Evolutionary conservation across 345 rosid genomes (phyloP).

Genomic region (Nephelium lappaceum): DNA sequence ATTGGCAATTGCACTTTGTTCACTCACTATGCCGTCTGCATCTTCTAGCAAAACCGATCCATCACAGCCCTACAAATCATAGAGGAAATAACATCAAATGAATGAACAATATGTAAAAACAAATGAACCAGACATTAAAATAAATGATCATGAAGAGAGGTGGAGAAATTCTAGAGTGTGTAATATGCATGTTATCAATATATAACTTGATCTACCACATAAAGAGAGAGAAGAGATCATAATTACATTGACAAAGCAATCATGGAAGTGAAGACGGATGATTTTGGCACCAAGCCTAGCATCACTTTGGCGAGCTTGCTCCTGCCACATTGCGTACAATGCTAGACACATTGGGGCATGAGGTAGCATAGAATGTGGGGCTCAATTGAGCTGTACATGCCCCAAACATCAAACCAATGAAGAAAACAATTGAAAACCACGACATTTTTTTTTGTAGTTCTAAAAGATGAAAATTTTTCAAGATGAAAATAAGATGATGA

Average conservation of each 20-base stretch:
- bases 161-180: no score
- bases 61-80: constrained; percentile 48
- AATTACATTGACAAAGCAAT: constrained; percentile 41
- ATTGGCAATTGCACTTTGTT: constrained; percentile 42
- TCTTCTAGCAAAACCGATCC: constrained; percentile 54
- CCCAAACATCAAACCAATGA: constrained; percentile 13
- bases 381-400: constrained; percentile 24
- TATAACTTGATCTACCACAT: no score
- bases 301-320: constrained; percentile 16
- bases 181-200: no score
- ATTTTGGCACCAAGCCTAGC: constrained; percentile 27
- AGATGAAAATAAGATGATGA: no score
- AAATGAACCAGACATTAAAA: no score
- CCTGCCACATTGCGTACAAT: constrained; percentile 18
- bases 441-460: constrained; percentile 1
- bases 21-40: constrained; percentile 30
- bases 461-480: no score
- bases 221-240: background rate
- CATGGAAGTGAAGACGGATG: constrained; percentile 40
- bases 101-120: background rate
- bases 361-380: constrained; percentile 26
- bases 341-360: constrained; percentile 28
- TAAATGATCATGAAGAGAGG: no score
- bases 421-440: constrained; percentile 2
- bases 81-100: background rate